Base-by-base conservation (phyloP, 176 grass and related monocot genomes). In the Hordeum marinum region DNA sequence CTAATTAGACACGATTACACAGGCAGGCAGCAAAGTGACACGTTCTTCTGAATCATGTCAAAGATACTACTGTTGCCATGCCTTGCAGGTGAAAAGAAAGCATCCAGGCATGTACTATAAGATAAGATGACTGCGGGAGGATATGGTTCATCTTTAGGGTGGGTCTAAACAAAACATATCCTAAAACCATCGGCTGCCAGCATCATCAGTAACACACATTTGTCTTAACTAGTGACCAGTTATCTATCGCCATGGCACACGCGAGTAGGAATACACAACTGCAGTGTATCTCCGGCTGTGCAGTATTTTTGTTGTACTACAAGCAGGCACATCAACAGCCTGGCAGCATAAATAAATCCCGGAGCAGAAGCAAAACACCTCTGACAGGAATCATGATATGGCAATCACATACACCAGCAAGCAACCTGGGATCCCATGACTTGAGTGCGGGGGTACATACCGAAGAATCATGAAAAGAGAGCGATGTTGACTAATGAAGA, bases 81-180 rank as follows among this genome's bases (percentile, higher is more conserved):
- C 71, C 63, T 65, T 78, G 79, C 79, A 90, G 88, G 55, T 78
- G 84, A 37, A 54, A 72, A 59, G 78, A 77, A 78, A 18, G 32
- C 12, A 81, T 23, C 9, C 8, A 67, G 7, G 1, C n/a, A n/a
- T n/a, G n/a, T n/a, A n/a, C n/a, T n/a, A n/a, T n/a, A n/a, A n/a
- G n/a, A n/a, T n/a, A n/a, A n/a, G n/a, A n/a, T n/a, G n/a, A n/a
- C 40, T 2, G 11, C 29, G 3, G 43, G 39, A 35, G 4, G 3
- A 80, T 80, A 6, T 17, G 26, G 72, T 75, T 39, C n/a, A 71
- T 65, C 62, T 3, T 0, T 54, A 45, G 36, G 18, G 3, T 67
- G 64, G 27, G 41, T 69, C 81, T 75, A 10, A 54, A 21, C 7
- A 77, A 59, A 87, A 74, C 58, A 25, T 15, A 73, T 10, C 58